Base-by-base conservation (phyloP, 768 basidiomycete species). In the Boletus patriciae region DNA sequence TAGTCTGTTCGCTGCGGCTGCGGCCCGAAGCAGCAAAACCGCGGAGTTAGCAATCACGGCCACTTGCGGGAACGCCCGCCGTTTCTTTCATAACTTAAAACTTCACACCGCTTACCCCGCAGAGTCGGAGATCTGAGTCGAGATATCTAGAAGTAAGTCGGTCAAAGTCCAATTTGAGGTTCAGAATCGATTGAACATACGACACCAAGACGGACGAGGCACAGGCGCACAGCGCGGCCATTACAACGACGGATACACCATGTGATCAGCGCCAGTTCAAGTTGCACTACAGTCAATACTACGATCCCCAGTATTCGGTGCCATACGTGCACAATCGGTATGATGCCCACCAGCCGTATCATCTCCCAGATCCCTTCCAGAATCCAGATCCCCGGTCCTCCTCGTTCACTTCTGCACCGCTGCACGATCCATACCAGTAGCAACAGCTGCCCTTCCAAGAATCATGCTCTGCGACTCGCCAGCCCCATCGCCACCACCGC, bases 241-340 rank as follows among this genome's bases (percentile, higher is more conserved):
- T 54, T 87, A 88, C 70, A 86, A 87, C 64, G 87, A 90, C 55
- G 85, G 86, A 1, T 85, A 85, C 69, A 76, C 77, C 77, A 7
- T 78, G 77, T 57, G 79, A 80, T 57, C 77, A 74, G 41, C 57
- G 40, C 45, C 74, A n/a, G n/a, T n/a, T n/a, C n/a, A n/a, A 75
- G 59, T 70, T 71, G 16, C 67, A 64, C 16, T 61, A 66, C 42
- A 54, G 60, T 52, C 65, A 75, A 59, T n/a, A n/a, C n/a, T 54
- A 73, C 59, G 49, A 74, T 62, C 0, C 68, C 11, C 69, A 73
- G 55, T 52, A 74, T 63, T 34, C 74, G 62, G 6, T 53, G 10
- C 64, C 44, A 49, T 74, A 76, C 47, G 76, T 78, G 57, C 68
- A 71, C 15, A 62, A 69, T 57, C 68, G 62, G 49, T 57, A 73